Evolutionary conservation across 805 yeast species (phyloP).

Genomic region (Myxozyma vanderwaltii): DNA sequence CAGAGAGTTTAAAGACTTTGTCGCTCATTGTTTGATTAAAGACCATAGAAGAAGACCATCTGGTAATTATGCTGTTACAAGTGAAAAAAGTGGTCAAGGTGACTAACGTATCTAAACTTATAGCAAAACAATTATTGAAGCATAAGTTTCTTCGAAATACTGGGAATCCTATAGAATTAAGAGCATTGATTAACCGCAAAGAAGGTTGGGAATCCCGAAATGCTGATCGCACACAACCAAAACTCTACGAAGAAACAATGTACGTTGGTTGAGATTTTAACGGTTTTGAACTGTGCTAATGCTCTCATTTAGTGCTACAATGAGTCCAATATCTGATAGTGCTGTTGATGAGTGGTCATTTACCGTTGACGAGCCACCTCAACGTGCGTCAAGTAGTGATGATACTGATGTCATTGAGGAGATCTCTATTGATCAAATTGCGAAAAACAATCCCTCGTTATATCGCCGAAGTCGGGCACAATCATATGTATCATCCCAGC

Average conservation of each 20-base stretch:
- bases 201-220: constrained; percentile 48
- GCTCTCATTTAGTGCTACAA: background rate
- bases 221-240: constrained; percentile 37
- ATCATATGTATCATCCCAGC: background rate
- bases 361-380: constrained; percentile 14
- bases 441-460: constrained; percentile 1
- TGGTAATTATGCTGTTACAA: constrained; percentile 1
- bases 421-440: background rate
- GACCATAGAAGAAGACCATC: constrained; percentile 68
- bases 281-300: background rate
- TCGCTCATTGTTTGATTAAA: constrained; percentile 66
- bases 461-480: constrained; percentile 8
- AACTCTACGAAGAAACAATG: constrained; percentile 45
- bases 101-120: background rate
- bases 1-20: constrained; percentile 66
- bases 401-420: constrained; percentile 11
- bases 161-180: constrained; percentile 44
- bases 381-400: background rate
- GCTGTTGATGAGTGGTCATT: constrained; percentile 23
- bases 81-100: background rate
- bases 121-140: constrained; percentile 58
- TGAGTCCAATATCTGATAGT: constrained; percentile 3
- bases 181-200: constrained; percentile 49
- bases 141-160: constrained; percentile 61
- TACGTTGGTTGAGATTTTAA: background rate